phyloP scores from a whole-genome alignment of 306 rosid species.

The Sicyos edulis region DNA sequence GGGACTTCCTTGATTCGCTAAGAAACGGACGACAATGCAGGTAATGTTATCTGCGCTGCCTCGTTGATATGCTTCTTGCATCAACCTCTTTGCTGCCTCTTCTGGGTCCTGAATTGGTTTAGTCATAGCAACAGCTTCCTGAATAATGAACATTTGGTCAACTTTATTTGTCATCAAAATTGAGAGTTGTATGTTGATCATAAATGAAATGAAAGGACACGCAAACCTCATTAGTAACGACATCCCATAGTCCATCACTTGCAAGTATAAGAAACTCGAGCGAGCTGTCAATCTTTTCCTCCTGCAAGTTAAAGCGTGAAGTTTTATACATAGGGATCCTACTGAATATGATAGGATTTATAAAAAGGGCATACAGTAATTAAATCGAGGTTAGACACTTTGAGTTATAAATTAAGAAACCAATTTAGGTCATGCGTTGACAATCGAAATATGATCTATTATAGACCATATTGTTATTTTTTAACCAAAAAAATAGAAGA shows the following conservation, averaged over 20 bases:
- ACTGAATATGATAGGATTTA: not conserved
- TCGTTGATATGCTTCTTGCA: constrained; percentile 81
- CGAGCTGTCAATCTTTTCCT: constrained; percentile 77
- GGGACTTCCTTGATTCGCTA: constrained; percentile 49
- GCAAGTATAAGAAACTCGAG: constrained; percentile 95
- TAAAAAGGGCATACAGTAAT: too few relatives aligned
- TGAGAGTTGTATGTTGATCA: not conserved
- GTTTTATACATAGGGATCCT: not conserved
- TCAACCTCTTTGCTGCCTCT: constrained; percentile 79
- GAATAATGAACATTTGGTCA: constrained; percentile 17
- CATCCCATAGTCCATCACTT: constrained; percentile 97
- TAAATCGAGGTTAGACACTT: too few relatives aligned
- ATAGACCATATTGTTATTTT: too few relatives aligned
- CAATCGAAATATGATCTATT: too few relatives aligned
- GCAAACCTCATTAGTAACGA: constrained; percentile 86
- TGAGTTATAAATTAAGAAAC: too few relatives aligned
- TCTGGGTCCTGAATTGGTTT: constrained; percentile 74
- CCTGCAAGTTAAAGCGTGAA: constrained; percentile 38
- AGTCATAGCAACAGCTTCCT: constrained; percentile 88
- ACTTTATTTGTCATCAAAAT: not conserved
- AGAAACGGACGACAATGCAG: constrained; percentile 86
- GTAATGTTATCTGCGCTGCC: constrained; percentile 95
- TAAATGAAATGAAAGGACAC: constrained; percentile 7
- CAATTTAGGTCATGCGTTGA: too few relatives aligned
- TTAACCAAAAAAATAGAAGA: too few relatives aligned